Conservation (phyloP, 805 yeast species). For the Candida palmyrensis region DNA sequence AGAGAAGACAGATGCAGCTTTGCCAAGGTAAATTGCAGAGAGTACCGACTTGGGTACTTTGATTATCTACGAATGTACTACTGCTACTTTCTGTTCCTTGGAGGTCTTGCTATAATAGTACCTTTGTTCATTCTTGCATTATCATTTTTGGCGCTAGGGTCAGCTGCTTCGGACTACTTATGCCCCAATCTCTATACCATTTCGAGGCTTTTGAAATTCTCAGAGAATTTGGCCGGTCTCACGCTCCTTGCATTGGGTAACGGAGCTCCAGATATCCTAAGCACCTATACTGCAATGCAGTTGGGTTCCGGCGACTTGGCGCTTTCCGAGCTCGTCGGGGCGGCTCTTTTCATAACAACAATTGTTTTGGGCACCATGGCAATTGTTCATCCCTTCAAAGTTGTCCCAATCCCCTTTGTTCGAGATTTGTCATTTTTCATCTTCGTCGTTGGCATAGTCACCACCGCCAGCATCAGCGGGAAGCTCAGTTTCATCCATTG, state of each 20-base stretch:
- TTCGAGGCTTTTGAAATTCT: constrained; percentile 54
- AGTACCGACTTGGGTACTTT: constrained; percentile 27
- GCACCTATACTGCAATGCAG: constrained; percentile 78
- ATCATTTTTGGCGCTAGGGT: constrained; percentile 61
- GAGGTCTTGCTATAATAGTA: constrained; percentile 11
- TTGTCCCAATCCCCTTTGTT: constrained; percentile 46
- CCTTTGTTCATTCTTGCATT: constrained; percentile 23
- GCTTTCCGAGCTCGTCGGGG: constrained; percentile 86
- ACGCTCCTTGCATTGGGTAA: constrained; percentile 88
- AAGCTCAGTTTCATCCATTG: constrained; percentile 53
- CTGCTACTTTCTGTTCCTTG: constrained; percentile 14
- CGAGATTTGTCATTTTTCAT: constrained; percentile 60
- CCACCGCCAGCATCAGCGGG: constrained; percentile 53
- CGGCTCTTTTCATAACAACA: constrained; percentile 76
- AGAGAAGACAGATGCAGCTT: constrained; percentile 32
- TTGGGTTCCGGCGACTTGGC: constrained; percentile 73
- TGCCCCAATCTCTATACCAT: constrained; percentile 74
- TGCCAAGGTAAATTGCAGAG: constrained; percentile 29
- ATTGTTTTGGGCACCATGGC: constrained; percentile 80
- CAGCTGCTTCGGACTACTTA: constrained; percentile 76
- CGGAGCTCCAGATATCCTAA: constrained; percentile 84
- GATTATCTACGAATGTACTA: constrained; percentile 34
- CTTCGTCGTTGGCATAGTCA: constrained; percentile 42
- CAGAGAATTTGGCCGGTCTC: constrained; percentile 79
- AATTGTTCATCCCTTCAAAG: constrained; percentile 56